A percentile compares a stretch with the other conserved stretches of the same genome.
phyloP scores from a whole-genome alignment of 2,329 filamentous ascomycete species.

The Cucurbitaria berberidis region DNA sequence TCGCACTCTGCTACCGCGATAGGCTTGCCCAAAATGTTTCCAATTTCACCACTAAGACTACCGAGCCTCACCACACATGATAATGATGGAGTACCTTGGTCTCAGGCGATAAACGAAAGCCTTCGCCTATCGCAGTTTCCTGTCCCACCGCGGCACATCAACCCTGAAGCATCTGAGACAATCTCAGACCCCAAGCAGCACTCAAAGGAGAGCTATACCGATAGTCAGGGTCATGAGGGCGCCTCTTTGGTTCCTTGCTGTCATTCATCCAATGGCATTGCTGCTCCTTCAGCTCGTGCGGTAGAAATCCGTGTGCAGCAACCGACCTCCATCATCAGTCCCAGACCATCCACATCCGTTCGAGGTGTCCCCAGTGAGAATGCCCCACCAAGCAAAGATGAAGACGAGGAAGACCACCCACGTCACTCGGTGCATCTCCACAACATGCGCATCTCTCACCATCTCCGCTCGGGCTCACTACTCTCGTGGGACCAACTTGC shows the following conservation, averaged over 20 bases:
- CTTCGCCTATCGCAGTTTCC: slow-evolving; percentile 40
- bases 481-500: slow-evolving; percentile 45
- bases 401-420: slow-evolving; percentile 24
- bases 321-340: slow-evolving; percentile 19
- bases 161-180: slow-evolving; percentile 17
- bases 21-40: slow-evolving; percentile 26
- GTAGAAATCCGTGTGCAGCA: slow-evolving; percentile 30
- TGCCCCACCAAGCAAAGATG: background rate
- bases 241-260: background rate
- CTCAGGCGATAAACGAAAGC: slow-evolving; percentile 35
- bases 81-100: slow-evolving; percentile 33
- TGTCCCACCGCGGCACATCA: slow-evolving; percentile 19
- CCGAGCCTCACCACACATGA: slow-evolving; percentile 37
- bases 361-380: slow-evolving; percentile 15
- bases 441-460: slow-evolving; percentile 54
- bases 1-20: slow-evolving; percentile 43
- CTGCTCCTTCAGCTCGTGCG: slow-evolving; percentile 1
- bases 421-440: slow-evolving; percentile 50
- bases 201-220: background rate
- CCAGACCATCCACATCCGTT: slow-evolving; percentile 23
- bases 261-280: background rate
- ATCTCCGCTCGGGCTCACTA: slow-evolving; percentile 52
- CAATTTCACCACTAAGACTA: slow-evolving; percentile 33
- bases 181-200: background rate
- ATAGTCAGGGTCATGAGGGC: background rate